Evolutionary conservation across 176 grass and related monocot genomes (phyloP), one percentile per base, ranked within the genome.

Genomic region (Saccharum officinarum): DNA sequence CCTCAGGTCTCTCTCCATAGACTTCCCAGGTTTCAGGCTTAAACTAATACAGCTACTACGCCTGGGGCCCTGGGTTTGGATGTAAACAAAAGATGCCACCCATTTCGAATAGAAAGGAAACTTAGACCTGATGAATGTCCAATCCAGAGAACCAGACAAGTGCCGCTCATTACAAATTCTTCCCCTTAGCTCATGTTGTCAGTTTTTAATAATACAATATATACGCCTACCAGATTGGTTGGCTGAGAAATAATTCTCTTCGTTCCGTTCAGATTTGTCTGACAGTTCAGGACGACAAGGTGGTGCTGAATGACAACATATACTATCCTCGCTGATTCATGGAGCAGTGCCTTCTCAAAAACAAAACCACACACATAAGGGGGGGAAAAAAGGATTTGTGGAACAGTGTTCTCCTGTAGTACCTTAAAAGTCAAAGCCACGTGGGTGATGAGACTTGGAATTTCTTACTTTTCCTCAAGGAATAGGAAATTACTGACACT

Each of bases 381-480:
- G 28, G 28, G 28, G 28, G 0, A 59, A 8, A 54, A 22, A 22
- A 60, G 11, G 10, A 60, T 61, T 61, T 20, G 46, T 82, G 15
- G 23, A 89, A 54, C 23, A 55, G 31, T 77, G 52, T 38, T 70
- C 42, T 50, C 78, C 26, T 81, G 5, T 50, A 40, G 36, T 11
- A 66, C 37, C 34, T 84, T 79, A 69, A 18, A 84, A 72, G 77
- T 90, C 82, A 90, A 73, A 84, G 14, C 26, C 76, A 87, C 83
- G 82, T 75, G 88, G 52, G 71, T 42, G 77, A 88, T 46, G 87
- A 69, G 65, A 18, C 80, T 82, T 60, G 54, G 15, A 89, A 31
- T 67, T 78, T 46, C n/a, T 31, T 59, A 82, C 30, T 59, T 76
- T 86, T 81, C 37, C 84, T 63, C 18, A 63, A 73, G 84, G 26